These are phyloP conservation scores for Lachnellula hyalina DNA, from an alignment of 2,329 filamentous ascomycete species.

Conservation along the genomic window DNA sequence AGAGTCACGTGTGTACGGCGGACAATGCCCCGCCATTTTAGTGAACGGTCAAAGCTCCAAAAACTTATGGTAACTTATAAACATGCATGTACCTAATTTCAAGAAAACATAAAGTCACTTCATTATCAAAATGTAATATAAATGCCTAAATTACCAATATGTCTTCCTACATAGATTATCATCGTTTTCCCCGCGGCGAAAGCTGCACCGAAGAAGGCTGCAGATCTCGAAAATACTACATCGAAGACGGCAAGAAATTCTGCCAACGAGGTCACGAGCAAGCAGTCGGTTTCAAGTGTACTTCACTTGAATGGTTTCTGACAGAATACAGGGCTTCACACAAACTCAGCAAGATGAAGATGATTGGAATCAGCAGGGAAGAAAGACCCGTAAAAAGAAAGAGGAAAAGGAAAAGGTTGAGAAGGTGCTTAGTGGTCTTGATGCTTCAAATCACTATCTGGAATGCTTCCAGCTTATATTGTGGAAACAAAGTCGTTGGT, in stretches of 20 bases:
- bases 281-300: conserved; percentile 39
- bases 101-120: neutral
- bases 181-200: conserved; percentile 38
- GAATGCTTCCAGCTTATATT: conserved; percentile 81
- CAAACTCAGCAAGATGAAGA: conserved; percentile 58
- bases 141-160: conserved; percentile 11
- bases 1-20: neutral
- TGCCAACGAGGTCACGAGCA: conserved; percentile 62
- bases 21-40: neutral
- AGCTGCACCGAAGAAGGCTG: conserved; percentile 54
- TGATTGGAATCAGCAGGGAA: conserved; percentile 58
- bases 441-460: conserved; percentile 72
- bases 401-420: conserved; percentile 54
- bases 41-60: neutral
- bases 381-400: conserved; percentile 49
- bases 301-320: conserved; percentile 10
- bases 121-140: neutral
- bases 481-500: conserved; percentile 71
- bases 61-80: neutral
- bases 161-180: conserved; percentile 30
- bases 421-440: conserved; percentile 56
- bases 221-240: conserved; percentile 52
- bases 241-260: conserved; percentile 59
- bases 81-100: neutral
- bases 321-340: conserved; percentile 27